Base-by-base conservation (phyloP, 768 basidiomycete genomes). In the Tephrocybe sp. region DNA sequence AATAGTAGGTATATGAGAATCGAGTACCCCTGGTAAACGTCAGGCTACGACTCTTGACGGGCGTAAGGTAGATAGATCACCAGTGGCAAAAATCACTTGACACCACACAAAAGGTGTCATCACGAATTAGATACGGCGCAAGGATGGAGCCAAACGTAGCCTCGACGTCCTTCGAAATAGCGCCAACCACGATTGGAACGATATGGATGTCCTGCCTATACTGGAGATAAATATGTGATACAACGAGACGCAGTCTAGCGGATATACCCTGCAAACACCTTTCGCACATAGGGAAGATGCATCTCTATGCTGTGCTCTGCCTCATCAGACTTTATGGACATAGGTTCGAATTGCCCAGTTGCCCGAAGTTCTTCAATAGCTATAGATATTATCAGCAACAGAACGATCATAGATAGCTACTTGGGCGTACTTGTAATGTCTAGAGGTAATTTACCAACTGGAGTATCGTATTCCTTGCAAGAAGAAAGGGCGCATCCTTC, bases 71-170 rank as follows among this genome's bases (percentile, higher is more conserved):
- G 55, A 18, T 18, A 15, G 4, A 80, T 54, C 47, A 94, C 95
- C 97, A 99, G 66, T 99, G 97, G 63, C 97, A 98, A 65, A 99
- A 99, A 67, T 99, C 97, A 51, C 89, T 92, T 4, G 95, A 98
- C 44, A 97, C 79, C 36, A 98, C 85, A 60, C 86, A 93, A 53
- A 98, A 76, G 0, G 93, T 98, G 52, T 87, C 84, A 1, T 85
- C 80, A 52, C 83, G 72, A 3, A 79, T 76, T 44, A 98, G 78
- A 67, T 90, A 95, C 0, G 89, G 87, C 0, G 89, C 91, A 2
- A 99, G 73, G 9, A 94, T 67, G 2, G 68, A 61, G 5, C 94
- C 93, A 59, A 78, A 92, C 2, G 65, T 55, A 22, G 69, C 71
- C 60, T 98, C 91, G 25, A 73, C 71, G 3, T 74, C 67, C 38